These are phyloP conservation scores for Lodderomyces beijingensis DNA, from an alignment of 1,139 yeast genomes.

Conservation along the genomic window DNA sequence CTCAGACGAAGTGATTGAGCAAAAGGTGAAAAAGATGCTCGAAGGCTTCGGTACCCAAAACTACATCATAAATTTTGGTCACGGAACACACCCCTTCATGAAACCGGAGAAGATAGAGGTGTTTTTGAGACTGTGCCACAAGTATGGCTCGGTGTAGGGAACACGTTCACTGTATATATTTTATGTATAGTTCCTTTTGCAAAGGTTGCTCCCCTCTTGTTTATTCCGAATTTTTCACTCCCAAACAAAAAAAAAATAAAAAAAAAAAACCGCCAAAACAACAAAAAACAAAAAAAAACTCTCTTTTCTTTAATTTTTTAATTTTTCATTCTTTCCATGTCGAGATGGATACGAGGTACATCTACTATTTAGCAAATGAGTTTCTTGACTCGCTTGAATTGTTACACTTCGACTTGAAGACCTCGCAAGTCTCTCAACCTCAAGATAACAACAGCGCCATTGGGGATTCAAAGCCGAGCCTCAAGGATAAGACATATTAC, in stretches of 20 bases:
- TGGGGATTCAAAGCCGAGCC: too few species aligned
- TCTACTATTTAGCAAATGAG: conserved; percentile 44
- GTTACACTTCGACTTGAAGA: conserved; percentile 52
- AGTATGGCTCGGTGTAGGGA: conserved; percentile 50
- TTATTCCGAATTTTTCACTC: too few species aligned
- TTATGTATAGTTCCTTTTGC: too few species aligned
- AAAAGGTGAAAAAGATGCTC: conserved; percentile 84
- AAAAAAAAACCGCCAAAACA: conserved; percentile 1
- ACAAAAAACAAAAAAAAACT: not conserved
- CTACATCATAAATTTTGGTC: conserved; percentile 93
- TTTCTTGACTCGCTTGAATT: conserved; percentile 48
- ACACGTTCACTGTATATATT: too few species aligned
- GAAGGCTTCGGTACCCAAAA: conserved; percentile 84
- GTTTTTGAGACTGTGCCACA: conserved; percentile 84
- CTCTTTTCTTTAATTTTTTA: not conserved
- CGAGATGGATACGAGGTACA: conserved; percentile 25
- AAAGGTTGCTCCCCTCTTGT: too few species aligned
- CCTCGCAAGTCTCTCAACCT: conserved; percentile 16
- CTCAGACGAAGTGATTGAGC: conserved; percentile 69
- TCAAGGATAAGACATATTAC: conserved; percentile 44
- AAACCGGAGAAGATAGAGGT: conserved; percentile 82
- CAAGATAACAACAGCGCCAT: not conserved
- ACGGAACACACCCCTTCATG: conserved; percentile 97
- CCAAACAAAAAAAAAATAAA: too few species aligned
- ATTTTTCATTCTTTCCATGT: not conserved